A percentile compares a stretch with the other conserved stretches of the same genome.
These are phyloP conservation scores for Suillus discolor DNA, from an alignment of 768 basidiomycete genomes.

Conservation along the genomic window DNA sequence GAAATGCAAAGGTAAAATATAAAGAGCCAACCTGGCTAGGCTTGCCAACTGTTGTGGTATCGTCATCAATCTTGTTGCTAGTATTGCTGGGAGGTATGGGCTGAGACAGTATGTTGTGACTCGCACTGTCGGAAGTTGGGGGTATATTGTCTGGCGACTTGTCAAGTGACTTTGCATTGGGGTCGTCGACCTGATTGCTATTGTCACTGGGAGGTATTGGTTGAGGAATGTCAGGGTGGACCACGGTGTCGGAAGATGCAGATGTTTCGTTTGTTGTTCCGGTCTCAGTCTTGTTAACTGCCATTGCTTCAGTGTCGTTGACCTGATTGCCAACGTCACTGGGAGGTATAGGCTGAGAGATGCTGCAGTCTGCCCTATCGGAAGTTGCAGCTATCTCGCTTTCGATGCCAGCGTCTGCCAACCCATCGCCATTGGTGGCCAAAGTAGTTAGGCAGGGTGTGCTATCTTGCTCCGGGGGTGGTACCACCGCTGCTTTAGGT, in stretches of 20 bases:
- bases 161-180: background rate
- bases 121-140: background rate
- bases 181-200: slow-evolving; percentile 9
- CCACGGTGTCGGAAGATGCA: background rate
- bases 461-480: background rate
- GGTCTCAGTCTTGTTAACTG: slow-evolving; percentile 10
- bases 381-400: background rate
- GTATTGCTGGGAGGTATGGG: background rate
- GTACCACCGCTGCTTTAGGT: background rate
- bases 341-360: background rate
- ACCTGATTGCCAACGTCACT: slow-evolving; percentile 7
- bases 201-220: background rate
- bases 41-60: slow-evolving; percentile 19
- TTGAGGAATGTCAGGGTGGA: background rate
- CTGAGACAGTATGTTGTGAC: slow-evolving; percentile 1
- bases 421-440: background rate
- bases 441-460: background rate
- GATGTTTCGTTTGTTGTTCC: background rate
- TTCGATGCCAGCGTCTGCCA: background rate
- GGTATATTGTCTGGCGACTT: background rate
- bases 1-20: background rate
- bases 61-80: slow-evolving; percentile 11
- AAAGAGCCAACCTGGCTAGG: slow-evolving; percentile 21
- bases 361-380: background rate
- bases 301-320: slow-evolving; percentile 18